phyloP scores from a whole-genome alignment of 2,329 filamentous ascomycete species.

The Alternaria sp. region DNA sequence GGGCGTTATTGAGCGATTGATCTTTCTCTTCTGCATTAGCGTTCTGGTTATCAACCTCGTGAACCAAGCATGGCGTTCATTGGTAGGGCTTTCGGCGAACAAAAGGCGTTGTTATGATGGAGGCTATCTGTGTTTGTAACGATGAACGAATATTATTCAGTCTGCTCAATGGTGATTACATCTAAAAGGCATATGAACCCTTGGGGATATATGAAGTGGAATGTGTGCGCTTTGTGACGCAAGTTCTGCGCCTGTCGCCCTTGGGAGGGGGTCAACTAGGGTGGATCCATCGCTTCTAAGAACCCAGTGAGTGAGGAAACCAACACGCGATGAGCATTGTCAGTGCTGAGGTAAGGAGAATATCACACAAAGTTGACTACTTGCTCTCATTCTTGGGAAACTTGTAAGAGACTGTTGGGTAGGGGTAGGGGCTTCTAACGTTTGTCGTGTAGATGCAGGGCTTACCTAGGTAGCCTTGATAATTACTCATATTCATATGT shows the following conservation, averaged over 20 bases:
- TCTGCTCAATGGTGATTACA: not conserved
- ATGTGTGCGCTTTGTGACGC: not conserved
- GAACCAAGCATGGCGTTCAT: constrained; percentile 11
- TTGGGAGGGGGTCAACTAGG: not conserved
- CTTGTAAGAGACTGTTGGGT: not conserved
- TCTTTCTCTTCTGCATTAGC: constrained; percentile 1
- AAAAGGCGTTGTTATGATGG: constrained; percentile 6
- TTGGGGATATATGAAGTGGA: not conserved
- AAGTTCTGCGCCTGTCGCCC: not conserved
- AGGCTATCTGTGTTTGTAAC: not conserved
- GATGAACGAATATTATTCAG: not conserved
- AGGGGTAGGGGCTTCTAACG: not conserved
- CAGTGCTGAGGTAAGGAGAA: not conserved
- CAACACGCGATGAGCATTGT: not conserved
- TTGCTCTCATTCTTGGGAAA: not conserved
- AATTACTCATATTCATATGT: not conserved
- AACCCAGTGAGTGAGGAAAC: not conserved
- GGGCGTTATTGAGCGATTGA: constrained; percentile 15
- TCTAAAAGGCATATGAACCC: not conserved
- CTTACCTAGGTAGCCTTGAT: not conserved
- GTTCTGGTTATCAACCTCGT: constrained; percentile 6
- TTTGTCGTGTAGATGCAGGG: not conserved
- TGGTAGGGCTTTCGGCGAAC: not conserved
- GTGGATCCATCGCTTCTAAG: not conserved
- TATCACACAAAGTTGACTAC: not conserved